Percentiles rank a stretch among this genome's conserved stretches.
Evolutionary conservation across 2,329 filamentous ascomycete genomes (phyloP).

Genomic region (Fusarium aywerte): DNA sequence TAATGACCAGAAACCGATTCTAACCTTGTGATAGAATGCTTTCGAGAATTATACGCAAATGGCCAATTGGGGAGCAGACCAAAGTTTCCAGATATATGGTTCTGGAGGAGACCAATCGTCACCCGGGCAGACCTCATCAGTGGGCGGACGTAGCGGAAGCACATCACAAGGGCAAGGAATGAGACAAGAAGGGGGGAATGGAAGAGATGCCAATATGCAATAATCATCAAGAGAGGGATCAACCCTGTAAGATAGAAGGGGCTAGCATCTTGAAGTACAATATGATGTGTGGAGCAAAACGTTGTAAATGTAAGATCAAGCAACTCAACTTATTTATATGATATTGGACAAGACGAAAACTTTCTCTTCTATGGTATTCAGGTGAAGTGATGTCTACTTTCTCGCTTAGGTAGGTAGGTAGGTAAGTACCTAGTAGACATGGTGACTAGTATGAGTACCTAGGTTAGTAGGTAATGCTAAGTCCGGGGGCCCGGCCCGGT

Average conservation of each 20-base stretch:
- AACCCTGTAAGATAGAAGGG: slow-evolving; percentile 28
- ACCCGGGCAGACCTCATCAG: slow-evolving; percentile 43
- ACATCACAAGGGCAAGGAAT: slow-evolving; percentile 21
- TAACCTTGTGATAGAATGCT: slow-evolving; percentile 57
- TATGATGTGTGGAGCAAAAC: slow-evolving; percentile 17
- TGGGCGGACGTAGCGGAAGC: slow-evolving; percentile 38
- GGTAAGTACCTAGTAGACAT: too few relatives aligned
- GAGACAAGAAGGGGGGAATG: neutral
- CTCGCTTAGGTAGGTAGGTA: too few relatives aligned
- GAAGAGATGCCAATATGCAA: slow-evolving; percentile 39
- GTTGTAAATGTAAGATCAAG: slow-evolving; percentile 28
- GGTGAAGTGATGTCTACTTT: neutral
- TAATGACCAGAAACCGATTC: slow-evolving; percentile 10
- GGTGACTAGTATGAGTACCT: too few relatives aligned
- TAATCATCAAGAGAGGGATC: slow-evolving; percentile 19
- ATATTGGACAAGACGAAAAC: neutral
- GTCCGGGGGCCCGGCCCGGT: neutral
- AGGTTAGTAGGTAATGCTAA: neutral
- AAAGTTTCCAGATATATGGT: slow-evolving; percentile 63
- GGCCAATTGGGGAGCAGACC: slow-evolving; percentile 63
- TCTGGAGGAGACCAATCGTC: slow-evolving; percentile 45
- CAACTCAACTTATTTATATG: slow-evolving; percentile 14
- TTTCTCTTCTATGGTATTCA: neutral
- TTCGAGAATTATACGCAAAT: slow-evolving; percentile 68
- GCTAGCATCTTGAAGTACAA: slow-evolving; percentile 24